Evolutionary conservation across 2,329 filamentous ascomycete genomes (phyloP), one percentile per base, ranked within the genome.

Genomic region (Cercospora zeina): DNA sequence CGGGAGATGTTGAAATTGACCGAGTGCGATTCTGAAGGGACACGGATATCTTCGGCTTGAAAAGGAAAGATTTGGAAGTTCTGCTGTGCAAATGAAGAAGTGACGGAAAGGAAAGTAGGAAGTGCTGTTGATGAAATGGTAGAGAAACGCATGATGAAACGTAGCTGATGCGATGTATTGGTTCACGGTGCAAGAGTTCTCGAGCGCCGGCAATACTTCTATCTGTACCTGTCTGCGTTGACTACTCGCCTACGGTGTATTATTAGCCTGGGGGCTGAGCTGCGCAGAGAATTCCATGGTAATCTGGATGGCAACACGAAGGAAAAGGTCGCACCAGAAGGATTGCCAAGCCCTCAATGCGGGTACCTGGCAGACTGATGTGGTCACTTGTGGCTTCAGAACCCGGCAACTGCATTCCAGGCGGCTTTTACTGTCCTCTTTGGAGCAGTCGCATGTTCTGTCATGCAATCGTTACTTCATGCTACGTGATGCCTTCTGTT

Each of bases 281-380:
- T 33, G 49, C 45, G 36, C 16, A 39, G 13, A n/a, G 13, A 4
- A 3, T 53, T 31, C 4, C 11, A 53, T 53, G 19, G n/a, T 2
- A 8, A 53, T 34, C 31, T 53, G n/a, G 31, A 53, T 34, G 49
- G 30, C 49, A 34, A 53, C 36, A 56, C 54, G 54, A 56, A n/a
- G 54, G 45, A 56, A 56, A 42, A 33, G 34, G 54, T 56, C 16
- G 54, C 36, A 56, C 54, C 34, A 56, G 54, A 56, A 56, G 54
- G 54, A 56, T 56, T 33, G 54, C 54, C 54, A 56, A 56, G 54
- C 14, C 36, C 34, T 42, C 53, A 55, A 55, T 53, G 49, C 49
- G 49, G 53, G 53, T 55, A 39, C 53, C 16, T 55, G 53, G 14
- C 42, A n/a, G 42, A 49, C 21, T 49, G 42, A 49, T 49, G 21